Evolutionary conservation across 2,329 filamentous ascomycete species (phyloP), one percentile per base, ranked within the genome.

Genomic region (Macrophomina phaseolina): DNA sequence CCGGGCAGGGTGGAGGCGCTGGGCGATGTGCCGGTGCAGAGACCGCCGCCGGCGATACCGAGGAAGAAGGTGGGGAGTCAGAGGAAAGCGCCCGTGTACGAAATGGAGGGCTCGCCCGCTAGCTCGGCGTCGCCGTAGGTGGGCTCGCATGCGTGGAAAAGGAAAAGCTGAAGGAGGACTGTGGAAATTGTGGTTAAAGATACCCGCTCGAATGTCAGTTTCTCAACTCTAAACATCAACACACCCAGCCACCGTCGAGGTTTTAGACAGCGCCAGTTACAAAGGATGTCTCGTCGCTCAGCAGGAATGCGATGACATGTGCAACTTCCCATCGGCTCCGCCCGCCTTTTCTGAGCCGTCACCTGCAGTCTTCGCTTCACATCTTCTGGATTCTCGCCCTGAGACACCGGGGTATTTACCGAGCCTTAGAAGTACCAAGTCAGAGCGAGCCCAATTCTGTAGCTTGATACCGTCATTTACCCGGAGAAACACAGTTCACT

Each of bases 241-340:
- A 56, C 7, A 55, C 45, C 64, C 64, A 66, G 7, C 79, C 80
- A 3, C 81, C 81, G 71, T 83, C 81, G 18, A 82, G 77, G 67
- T 70, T 75, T 38, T 78, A 74, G 14, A 78, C 73, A 9, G 76
- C 72, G 1, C 81, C 81, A 2, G 81, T 83, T 1, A 81, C 77
- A 72, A 78, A 82, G 8, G 75, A 78, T 1, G 77, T 70, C 18
- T 80, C 80, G 68, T 81, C 78, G 68, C 79, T 78, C 48, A 83
- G 69, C 69, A 83, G 68, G 56, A 81, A 83, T 7, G 78, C 73
- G 40, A 82, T 77, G 1, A 81, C 72, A 38, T 76, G 74, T 11
- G 79, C 81, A 2, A 73, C 68, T 67, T 77, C 76, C 76, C n/a
- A 71, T 68, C n/a, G 73, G 67, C 45, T 70, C 36, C 4, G 62